Base-by-base conservation (phyloP, 2,329 filamentous ascomycete genomes). In the Huntiella omanensis region DNA sequence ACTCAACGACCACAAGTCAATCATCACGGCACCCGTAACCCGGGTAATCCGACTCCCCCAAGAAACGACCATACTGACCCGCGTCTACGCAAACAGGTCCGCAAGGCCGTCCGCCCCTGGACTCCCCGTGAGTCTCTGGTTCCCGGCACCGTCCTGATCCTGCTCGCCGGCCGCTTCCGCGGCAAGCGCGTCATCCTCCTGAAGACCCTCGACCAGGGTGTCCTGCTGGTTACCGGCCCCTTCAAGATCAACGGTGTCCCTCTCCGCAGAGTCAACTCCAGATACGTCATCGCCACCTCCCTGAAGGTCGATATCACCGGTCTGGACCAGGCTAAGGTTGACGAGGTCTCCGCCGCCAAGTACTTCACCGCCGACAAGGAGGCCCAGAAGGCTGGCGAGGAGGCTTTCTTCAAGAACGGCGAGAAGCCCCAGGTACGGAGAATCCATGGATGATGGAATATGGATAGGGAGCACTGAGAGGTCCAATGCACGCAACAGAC, bases 201-300 rank as follows among this genome's bases (percentile, higher is more conserved):
- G 67, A 96, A 96, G 80, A 77, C 81, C 69, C 87, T 98, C 63
- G 75, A 84, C 64, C 85, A 95, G 74, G 91, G 91, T 72, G 85
- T 95, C 57, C 86, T 98, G 67, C 85, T 98, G 66, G 86, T 98
- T 62, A 98, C 91, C 64, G 91, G 91, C 61, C 91, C 91, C 65
- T 98, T 96, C 83, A 98, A 96, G 82, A 82, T 98, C 73, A 98
- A 98, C 75, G 91, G 91, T 69, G 91, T 98, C 56, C 91, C 91
- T 59, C 81, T 98, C 63, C 82, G 91, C 71, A 79, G 83, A 67
- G 83, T 92, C 65, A 92, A 92, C 73, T 74, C 84, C 65, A 80
- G 83, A 69, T 92, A 91, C 70, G 84, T 92, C 64, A 92, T 92
- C 65, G 84, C 83, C 63, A 92, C 84, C 61, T 85, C 80, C 60